Evolutionary conservation across 2,329 filamentous ascomycete species (phyloP).

Genomic region (Chrysoporthe deuterocubensis): DNA sequence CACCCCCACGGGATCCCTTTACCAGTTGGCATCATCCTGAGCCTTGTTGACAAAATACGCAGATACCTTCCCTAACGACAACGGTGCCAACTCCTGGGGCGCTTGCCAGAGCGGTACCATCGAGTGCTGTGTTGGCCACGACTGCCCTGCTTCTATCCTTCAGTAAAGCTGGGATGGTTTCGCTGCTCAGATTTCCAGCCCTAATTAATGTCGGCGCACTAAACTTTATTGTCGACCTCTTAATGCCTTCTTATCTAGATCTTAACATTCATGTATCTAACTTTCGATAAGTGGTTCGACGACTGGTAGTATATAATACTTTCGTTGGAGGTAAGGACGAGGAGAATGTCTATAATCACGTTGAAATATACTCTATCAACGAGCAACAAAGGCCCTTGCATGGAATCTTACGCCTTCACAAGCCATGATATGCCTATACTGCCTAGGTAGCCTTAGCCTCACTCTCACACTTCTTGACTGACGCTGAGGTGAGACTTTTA

Average conservation of each 20-base stretch:
- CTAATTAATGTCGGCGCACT: background rate
- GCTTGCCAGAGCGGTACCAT: slow-evolving; percentile 19
- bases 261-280: background rate
- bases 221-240: background rate
- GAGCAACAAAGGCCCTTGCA: no score
- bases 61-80: slow-evolving; percentile 27
- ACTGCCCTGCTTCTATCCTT: slow-evolving; percentile 12
- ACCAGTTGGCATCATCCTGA: background rate
- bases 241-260: background rate
- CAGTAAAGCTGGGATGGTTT: background rate
- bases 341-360: background rate
- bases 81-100: slow-evolving; percentile 30
- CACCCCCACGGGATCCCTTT: background rate
- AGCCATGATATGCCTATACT: no score
- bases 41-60: background rate
- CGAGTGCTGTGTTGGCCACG: slow-evolving; percentile 15
- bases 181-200: background rate
- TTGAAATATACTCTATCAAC: background rate
- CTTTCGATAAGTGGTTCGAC: background rate
- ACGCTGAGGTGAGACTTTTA: no score
- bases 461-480: no score
- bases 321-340: background rate
- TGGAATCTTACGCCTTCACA: no score
- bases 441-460: no score
- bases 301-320: background rate